Evolutionary conservation across 2,329 filamentous ascomycete genomes (phyloP), one percentile per base, ranked within the genome.

Genomic region (Dothidotthia symphoricarpi): DNA sequence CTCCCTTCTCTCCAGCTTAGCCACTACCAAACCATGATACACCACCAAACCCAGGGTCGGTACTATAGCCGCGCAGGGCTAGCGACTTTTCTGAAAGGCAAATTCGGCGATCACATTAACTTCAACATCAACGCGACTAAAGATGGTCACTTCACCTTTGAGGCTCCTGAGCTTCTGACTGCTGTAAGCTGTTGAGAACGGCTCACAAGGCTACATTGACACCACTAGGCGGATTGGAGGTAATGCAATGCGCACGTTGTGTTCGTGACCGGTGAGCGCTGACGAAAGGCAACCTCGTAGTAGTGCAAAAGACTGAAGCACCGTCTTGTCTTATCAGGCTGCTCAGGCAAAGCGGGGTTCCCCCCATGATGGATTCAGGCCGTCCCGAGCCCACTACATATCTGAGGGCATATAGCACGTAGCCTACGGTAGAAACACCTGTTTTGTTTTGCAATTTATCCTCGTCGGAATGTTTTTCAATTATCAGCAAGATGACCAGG

Each of bases 141-240:
- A 6, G 36, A 39, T 12, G 36, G 11, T 2, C 11, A 22, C 13
- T 39, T 16, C 24, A 39, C 36, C 8, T 39, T 39, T 17, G 36
- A 32, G 24, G 30, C 22, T 28, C 36, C 36, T 11, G 3, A 13
- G 33, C n/a, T 28, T 12, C 30, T 39, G 12, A 33, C 29, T 10
- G 3, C 10, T 11, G 36, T 39, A 6, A 32, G 28, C 24, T 8
- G n/a, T 19, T 3, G n/a, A n/a, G n/a, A n/a, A n/a, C 6, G 16
- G 14, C 16, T 16, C 9, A 16, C n/a, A 11, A 22, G 4, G 17
- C 26, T 8, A 9, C 6, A 12, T 19, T 31, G 25, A 31, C 6
- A n/a, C 6, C 16, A 3, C 8, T 16, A 36, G 34, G 6, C 10
- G 3, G 34, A 36, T 11, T 28, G 10, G 19, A 31, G 10, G 34